Percentiles rank a stretch among this genome's conserved stretches.
phyloP scores from a whole-genome alignment of 179 eudicot species.

The Amaranthus tricolor region DNA sequence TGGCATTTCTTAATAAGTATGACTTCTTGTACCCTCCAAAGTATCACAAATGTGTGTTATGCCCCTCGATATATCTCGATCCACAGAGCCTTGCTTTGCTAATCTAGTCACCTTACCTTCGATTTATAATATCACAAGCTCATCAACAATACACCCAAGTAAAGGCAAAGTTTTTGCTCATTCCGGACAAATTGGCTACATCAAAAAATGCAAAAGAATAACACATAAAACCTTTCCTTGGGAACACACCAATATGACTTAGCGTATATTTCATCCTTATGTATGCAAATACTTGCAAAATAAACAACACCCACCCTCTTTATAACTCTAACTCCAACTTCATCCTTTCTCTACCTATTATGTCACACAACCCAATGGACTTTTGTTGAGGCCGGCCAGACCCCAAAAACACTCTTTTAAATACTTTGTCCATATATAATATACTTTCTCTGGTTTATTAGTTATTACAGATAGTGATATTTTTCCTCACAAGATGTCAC shows the following conservation, averaged over 20 bases:
- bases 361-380: no score
- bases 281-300: neutral
- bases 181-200: neutral
- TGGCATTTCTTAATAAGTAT: no score
- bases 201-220: neutral
- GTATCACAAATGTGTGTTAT: neutral
- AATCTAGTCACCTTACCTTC: neutral
- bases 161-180: neutral
- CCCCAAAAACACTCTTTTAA: no score
- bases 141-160: neutral
- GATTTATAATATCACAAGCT: neutral
- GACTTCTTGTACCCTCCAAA: neutral
- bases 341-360: no score
- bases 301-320: neutral
- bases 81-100: neutral
- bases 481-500: no score
- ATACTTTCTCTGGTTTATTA: no score
- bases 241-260: no score
- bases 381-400: no score
- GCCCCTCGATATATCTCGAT: neutral
- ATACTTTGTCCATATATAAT: no score
- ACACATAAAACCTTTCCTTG: neutral
- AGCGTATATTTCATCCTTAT: neutral
- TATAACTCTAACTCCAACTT: neutral
- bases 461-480: no score